A percentile compares a stretch with the other conserved stretches of the same genome.
These are phyloP conservation scores for Mycena haematopus DNA, from an alignment of 768 basidiomycete species.

Conservation along the genomic window DNA sequence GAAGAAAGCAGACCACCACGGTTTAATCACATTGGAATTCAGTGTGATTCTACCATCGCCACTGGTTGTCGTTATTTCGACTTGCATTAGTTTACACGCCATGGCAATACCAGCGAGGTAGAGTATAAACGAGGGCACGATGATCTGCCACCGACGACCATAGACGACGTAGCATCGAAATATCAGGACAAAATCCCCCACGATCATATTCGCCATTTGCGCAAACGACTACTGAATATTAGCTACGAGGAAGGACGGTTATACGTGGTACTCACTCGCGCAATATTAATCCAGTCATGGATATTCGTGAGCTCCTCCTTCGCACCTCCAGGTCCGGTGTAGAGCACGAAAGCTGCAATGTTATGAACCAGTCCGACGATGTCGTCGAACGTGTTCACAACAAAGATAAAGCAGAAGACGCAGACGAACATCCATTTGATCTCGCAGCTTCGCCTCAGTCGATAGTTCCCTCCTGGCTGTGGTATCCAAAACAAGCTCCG, in stretches of 20 bases:
- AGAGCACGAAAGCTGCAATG: background rate
- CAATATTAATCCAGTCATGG: background rate
- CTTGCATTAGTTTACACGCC: background rate
- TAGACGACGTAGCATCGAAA: background rate
- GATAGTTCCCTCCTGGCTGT: background rate
- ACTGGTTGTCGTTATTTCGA: background rate
- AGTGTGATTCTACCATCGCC: background rate
- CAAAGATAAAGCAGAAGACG: background rate
- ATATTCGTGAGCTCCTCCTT: background rate
- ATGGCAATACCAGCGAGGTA: background rate
- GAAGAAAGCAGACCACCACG: background rate
- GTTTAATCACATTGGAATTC: background rate
- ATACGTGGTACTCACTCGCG: background rate
- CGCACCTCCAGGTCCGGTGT: background rate
- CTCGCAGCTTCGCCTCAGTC: background rate
- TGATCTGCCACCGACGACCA: background rate
- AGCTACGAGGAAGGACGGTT: background rate
- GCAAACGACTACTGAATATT: background rate
- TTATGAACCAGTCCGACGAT: background rate
- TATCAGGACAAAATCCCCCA: background rate
- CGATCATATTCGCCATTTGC: background rate
- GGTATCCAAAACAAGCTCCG: background rate
- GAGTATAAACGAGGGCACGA: background rate
- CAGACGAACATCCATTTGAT: background rate
- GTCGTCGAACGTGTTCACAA: background rate